Conservation (phyloP, 768 basidiomycete species). For the Termitomyces sp. region DNA sequence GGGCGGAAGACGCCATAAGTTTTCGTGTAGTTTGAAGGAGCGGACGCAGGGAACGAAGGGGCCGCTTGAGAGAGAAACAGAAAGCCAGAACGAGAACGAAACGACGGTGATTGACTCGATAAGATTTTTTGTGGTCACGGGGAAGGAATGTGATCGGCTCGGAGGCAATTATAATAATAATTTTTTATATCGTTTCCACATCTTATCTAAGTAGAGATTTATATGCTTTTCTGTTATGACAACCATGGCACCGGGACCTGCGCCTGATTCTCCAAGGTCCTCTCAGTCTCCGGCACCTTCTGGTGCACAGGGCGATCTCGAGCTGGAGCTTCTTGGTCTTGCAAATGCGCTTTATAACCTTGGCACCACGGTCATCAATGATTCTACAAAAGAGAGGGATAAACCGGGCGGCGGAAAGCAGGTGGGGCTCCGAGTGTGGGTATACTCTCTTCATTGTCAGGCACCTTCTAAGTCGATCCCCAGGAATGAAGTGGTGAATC, state of each 20-base stretch:
- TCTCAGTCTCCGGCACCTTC: slow-evolving; percentile 71
- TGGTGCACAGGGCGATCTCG: slow-evolving; percentile 70
- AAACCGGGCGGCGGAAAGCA: slow-evolving; percentile 69
- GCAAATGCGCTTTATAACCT: slow-evolving; percentile 78
- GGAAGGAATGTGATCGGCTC: slow-evolving; percentile 11
- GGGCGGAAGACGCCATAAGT: slow-evolving; percentile 24
- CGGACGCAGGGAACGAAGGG: slow-evolving; percentile 9
- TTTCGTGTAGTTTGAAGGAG: not conserved
- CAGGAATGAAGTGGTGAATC: slow-evolving; percentile 73
- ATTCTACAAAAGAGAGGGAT: slow-evolving; percentile 77
- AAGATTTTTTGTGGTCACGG: slow-evolving; percentile 20
- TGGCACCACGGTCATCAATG: slow-evolving; percentile 80
- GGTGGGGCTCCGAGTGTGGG: slow-evolving; percentile 75
- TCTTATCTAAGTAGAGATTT: too few species aligned
- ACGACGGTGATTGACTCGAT: slow-evolving; percentile 14
- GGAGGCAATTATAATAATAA: not conserved
- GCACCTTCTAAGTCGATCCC: not conserved
- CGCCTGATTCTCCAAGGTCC: slow-evolving; percentile 67
- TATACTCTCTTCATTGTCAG: not conserved
- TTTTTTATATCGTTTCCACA: too few species aligned
- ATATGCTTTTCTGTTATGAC: slow-evolving; percentile 1
- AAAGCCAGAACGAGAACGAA: slow-evolving; percentile 18
- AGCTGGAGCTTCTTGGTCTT: slow-evolving; percentile 71
- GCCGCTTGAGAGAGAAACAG: slow-evolving; percentile 14
- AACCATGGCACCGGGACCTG: slow-evolving; percentile 22